Evolutionary conservation across 148 eudicot species (phyloP), one percentile per base, ranked within the genome.

Genomic region (Spergularia bocconei): DNA sequence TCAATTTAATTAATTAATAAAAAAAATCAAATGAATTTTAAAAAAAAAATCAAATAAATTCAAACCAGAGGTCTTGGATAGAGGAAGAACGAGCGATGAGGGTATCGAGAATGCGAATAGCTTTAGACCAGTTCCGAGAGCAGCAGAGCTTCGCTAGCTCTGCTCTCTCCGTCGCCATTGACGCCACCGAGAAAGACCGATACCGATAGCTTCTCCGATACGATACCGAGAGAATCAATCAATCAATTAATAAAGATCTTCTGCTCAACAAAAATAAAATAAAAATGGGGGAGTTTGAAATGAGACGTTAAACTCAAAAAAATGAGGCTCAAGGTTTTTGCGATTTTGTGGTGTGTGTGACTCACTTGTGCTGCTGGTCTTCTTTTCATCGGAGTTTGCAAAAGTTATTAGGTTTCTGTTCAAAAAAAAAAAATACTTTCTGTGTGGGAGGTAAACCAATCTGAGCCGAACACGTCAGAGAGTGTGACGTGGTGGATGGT

Each of bases 41-140:
- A 77, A 17, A 21, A 33, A 3, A 12, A 55, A 25, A 66, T 13
- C 7, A 48, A 20, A 50, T 14, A 66, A 20, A 71, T 15, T 54
- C 52, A 41, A 51, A 93, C 98, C 98, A 92, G 85, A 95, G 79
- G 82, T 95, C 98, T 78, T 90, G 98, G 75, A 88, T 82, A 69
- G 83, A 55, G 70, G 79, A 86, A 66, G 97, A 87, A 36, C 86
- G 79, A 47, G 90, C 75, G 25, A 95, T 84, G 33, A 93, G 85
- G 19, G 96, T 90, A 82, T 95, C 97, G 75, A 95, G 92, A 76
- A 92, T 76, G 71, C 98, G 96, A 85, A 95, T 95, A 20, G 98
- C 98, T 75, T 95, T 95, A 21, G 92, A 89, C 98, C 98, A 95
- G 78, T 95, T 96, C 44, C 90, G 85, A 25, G 92, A 87, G 84